Base-by-base conservation (phyloP, 2,329 filamentous ascomycete genomes). In the Colletotrichum simmondsii region DNA sequence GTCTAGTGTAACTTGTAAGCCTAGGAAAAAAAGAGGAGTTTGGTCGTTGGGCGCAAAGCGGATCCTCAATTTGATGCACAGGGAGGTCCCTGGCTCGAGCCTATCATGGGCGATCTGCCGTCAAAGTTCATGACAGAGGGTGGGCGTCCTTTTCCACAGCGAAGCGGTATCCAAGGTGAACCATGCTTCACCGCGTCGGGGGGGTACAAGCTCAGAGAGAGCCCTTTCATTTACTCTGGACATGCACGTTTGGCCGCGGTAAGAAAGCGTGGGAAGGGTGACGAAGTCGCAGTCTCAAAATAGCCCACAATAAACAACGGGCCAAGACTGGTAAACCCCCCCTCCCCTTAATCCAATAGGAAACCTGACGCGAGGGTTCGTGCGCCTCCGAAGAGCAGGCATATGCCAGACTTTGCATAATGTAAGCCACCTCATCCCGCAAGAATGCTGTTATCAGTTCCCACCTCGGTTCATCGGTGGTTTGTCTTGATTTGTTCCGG, bases 161-260 rank as follows among this genome's bases (percentile, higher is more conserved):
- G 49, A 68, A 57, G 64, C 46, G 37, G 37, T 32, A 37, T 19
- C 35, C 60, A 52, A 64, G 66, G 53, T 72, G 60, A 69, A 37
- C 70, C 70, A 59, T 72, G 70, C 65, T 6, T 54, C 59, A 53
- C 37, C 37, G 52, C 26, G 37, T 49, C 42, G 60, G 61, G 24
- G 52, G 37, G 37, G 16, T 42, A 42, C 32, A 26, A 37, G 24
- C 54, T 12, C 42, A 61, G 63, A 57, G 16, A 37, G 46, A 42
- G 53, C 49, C 70, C 35, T 49, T 61, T 70, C 60, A 72, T 72
- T 65, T 72, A 70, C 70, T 61, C 66, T 54, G 65, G 54, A 72
- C 70, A 56, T 56, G 65, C 59, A 63, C 24, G 59, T 58, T 58
- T 53, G 52, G 58, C 58, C 37, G 37, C 49, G 14, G 16, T 10